A percentile compares a stretch with the other conserved stretches of the same genome.
phyloP scores from a whole-genome alignment of 1,284 basidiomycete genomes.

The Phylloboletellus chloephorus region DNA sequence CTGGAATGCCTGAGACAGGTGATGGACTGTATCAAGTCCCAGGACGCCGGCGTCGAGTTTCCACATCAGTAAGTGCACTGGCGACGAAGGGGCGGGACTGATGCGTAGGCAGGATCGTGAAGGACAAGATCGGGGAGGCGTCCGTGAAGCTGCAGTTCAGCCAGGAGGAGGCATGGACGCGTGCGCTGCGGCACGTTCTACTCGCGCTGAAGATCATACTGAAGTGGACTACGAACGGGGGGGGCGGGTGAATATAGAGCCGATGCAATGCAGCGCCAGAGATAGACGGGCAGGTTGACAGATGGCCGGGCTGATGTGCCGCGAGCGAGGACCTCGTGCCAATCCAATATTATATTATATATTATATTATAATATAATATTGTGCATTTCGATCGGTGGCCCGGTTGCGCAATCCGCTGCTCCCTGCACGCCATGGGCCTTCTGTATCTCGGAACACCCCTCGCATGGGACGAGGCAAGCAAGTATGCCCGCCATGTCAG shows the following conservation, averaged over 20 bases:
- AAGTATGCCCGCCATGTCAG: conserved; percentile 88
- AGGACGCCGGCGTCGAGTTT: conserved; percentile 71
- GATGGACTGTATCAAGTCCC: conserved; percentile 74
- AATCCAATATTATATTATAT: not conserved
- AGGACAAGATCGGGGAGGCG: conserved; percentile 93
- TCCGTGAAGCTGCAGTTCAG: conserved; percentile 93
- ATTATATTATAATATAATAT: too few relatives aligned
- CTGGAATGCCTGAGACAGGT: conserved; percentile 91
- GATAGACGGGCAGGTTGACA: too few relatives aligned
- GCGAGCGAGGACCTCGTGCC: too few relatives aligned
- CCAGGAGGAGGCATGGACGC: conserved; percentile 94
- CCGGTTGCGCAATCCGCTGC: conserved; percentile 13
- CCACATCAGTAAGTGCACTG: conserved; percentile 68
- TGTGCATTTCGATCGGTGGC: too few relatives aligned
- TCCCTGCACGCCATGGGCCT: conserved; percentile 70
- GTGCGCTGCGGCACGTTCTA: conserved; percentile 86
- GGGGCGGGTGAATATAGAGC: conserved; percentile 43
- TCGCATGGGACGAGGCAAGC: conserved; percentile 89
- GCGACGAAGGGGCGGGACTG: conserved; percentile 8
- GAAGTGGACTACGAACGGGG: conserved; percentile 78
- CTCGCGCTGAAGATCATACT: conserved; percentile 82
- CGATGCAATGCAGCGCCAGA: too few relatives aligned
- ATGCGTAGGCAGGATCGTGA: conserved; percentile 61
- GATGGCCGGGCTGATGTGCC: too few relatives aligned
- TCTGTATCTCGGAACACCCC: conserved; percentile 89